Percentiles rank a stretch among this genome's conserved stretches.
Evolutionary conservation across 192 early-diverging fungal genomes (phyloP).

Genomic region (Umbelopsis isabellina): DNA sequence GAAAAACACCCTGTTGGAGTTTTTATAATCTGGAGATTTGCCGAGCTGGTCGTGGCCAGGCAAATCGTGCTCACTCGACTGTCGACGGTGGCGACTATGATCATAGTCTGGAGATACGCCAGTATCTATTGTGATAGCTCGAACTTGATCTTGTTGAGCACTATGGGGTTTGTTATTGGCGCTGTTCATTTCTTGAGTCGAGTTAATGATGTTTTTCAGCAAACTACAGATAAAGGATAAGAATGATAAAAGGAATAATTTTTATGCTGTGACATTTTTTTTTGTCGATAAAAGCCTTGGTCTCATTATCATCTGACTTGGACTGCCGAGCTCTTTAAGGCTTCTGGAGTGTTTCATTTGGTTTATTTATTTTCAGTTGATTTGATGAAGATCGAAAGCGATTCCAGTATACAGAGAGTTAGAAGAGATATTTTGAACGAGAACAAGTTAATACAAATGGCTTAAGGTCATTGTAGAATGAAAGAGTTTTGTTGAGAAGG

Average conservation of each 20-base stretch:
- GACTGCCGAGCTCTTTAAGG: no score
- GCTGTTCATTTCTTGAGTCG: slow-evolving; percentile 11
- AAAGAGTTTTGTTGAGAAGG: no score
- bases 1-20: slow-evolving; percentile 10
- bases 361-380: no score
- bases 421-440: no score
- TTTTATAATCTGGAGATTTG: slow-evolving; percentile 16
- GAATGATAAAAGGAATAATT: not conserved
- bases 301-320: not conserved
- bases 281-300: not conserved
- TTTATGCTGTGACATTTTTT: no score
- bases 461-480: no score
- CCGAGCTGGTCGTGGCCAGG: not conserved
- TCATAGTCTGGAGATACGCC: slow-evolving; percentile 16
- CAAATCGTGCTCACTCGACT: not conserved
- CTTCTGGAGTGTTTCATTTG: no score
- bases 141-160: slow-evolving; percentile 1
- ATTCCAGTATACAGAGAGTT: no score
- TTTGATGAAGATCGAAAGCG: no score
- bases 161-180: not conserved
- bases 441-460: no score
- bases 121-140: slow-evolving; percentile 2
- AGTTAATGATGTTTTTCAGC: not conserved
- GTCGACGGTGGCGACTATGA: not conserved
- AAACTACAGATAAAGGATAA: not conserved